phyloP scores from a whole-genome alignment of 108 stramenopile species.

The Stephanodiscus minutulus region DNA sequence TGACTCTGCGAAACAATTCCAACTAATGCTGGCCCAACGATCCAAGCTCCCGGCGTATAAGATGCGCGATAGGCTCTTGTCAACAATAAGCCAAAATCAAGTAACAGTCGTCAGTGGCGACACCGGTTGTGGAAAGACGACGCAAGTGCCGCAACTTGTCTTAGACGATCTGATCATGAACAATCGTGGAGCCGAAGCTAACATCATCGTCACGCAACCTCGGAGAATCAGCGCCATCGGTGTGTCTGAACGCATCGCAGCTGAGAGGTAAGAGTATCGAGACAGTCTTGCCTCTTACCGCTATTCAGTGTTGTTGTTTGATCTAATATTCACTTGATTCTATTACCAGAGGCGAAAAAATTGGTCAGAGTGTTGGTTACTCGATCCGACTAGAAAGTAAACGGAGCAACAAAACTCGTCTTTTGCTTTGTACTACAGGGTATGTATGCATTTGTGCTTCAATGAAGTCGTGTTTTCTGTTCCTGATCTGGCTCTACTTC shows the following conservation, averaged over 20 bases:
- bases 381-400: conserved; percentile 84
- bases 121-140: conserved; percentile 80
- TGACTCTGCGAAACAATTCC: conserved; percentile 30
- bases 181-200: conserved; percentile 72
- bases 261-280: conserved; percentile 46
- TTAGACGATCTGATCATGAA: conserved; percentile 78
- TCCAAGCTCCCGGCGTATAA: conserved; percentile 69
- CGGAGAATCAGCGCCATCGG: conserved; percentile 90
- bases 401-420: conserved; percentile 62
- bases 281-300: neutral
- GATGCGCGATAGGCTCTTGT: conserved; percentile 58
- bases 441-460: neutral
- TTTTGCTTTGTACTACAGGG: conserved; percentile 88
- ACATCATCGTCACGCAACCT: conserved; percentile 92
- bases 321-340: neutral
- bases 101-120: conserved; percentile 74
- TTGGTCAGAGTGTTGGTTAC: conserved; percentile 88
- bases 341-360: conserved; percentile 53
- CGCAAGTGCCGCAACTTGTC: conserved; percentile 79
- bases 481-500: neutral
- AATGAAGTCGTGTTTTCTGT: neutral
- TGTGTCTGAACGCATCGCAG: conserved; percentile 88
- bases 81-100: conserved; percentile 65
- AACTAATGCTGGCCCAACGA: conserved; percentile 49
- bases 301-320: neutral